Percentiles rank a stretch among this genome's conserved stretches.
Conservation (phyloP, 2,329 filamentous ascomycete species). For the Phialocephala subalpina region DNA sequence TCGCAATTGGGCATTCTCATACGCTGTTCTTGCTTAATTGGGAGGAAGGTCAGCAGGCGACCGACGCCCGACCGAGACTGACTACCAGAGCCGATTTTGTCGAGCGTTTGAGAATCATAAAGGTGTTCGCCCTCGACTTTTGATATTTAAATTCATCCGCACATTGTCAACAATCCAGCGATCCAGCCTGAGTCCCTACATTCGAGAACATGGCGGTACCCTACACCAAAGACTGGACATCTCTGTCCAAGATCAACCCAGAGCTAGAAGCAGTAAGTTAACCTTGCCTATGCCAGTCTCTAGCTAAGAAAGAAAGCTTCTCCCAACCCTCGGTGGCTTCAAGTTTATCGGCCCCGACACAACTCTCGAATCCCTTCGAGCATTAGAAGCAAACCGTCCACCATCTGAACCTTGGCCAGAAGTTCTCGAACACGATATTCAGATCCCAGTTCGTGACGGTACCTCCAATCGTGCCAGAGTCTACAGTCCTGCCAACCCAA, state of each 20-base stretch:
- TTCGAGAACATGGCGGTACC: slow-evolving; percentile 4
- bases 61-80: no score
- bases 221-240: slow-evolving; percentile 16
- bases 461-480: background rate
- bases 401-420: slow-evolving; percentile 9
- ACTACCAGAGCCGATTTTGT: no score
- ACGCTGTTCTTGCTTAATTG: no score
- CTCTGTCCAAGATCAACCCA: slow-evolving; percentile 7
- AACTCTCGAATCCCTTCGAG: slow-evolving; percentile 7
- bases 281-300: background rate
- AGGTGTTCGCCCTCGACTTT: no score
- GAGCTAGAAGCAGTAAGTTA: slow-evolving; percentile 9
- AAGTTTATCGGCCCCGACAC: slow-evolving; percentile 15
- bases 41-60: no score
- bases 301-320: background rate
- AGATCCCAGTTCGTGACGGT: slow-evolving; percentile 19
- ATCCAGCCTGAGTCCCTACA: no score
- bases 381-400: background rate
- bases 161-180: no score
- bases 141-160: no score
- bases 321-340: background rate
- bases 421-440: slow-evolving; percentile 17
- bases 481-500: background rate
- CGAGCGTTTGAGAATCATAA: no score
- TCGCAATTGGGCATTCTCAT: no score